phyloP scores from a whole-genome alignment of 164 flowering plant species.

The Tinospora cordifolia region DNA sequence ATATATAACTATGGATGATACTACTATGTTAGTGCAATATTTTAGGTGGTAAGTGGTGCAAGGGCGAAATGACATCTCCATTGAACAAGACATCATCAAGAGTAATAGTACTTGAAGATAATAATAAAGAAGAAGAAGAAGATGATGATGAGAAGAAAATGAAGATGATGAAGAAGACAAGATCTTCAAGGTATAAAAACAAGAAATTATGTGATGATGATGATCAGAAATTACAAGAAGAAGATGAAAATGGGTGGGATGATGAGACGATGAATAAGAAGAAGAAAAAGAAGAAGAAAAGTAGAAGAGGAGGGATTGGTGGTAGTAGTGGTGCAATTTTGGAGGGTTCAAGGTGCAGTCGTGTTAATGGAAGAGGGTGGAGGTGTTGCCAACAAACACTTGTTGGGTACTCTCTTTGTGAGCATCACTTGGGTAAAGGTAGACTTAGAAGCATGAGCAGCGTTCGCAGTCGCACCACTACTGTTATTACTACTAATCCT shows the following conservation, averaged over 20 bases:
- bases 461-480: conserved; percentile 24
- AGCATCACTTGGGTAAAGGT: conserved; percentile 84
- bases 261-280: background rate
- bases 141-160: conserved; percentile 10
- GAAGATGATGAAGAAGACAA: background rate
- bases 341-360: conserved; percentile 88
- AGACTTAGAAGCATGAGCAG: conserved; percentile 56
- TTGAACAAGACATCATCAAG: conserved; percentile 38
- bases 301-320: conserved; percentile 21
- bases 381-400: conserved; percentile 78
- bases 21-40: too few species aligned
- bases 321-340: conserved; percentile 27
- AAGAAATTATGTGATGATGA: conserved; percentile 11
- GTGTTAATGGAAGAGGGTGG: conserved; percentile 88
- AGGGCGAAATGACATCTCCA: conserved; percentile 36
- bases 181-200: background rate
- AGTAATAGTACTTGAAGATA: conserved; percentile 18
- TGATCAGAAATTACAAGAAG: conserved; percentile 4
- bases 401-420: conserved; percentile 80
- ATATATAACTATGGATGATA: too few species aligned
- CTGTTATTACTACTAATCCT: background rate
- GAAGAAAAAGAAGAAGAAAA: conserved; percentile 4
- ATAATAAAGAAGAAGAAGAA: conserved; percentile 7
- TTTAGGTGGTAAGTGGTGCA: conserved; percentile 27
- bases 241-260: conserved; percentile 23